phyloP scores from a whole-genome alignment of 2,329 filamentous ascomycete species.

The Sarocladium brachiariae region DNA sequence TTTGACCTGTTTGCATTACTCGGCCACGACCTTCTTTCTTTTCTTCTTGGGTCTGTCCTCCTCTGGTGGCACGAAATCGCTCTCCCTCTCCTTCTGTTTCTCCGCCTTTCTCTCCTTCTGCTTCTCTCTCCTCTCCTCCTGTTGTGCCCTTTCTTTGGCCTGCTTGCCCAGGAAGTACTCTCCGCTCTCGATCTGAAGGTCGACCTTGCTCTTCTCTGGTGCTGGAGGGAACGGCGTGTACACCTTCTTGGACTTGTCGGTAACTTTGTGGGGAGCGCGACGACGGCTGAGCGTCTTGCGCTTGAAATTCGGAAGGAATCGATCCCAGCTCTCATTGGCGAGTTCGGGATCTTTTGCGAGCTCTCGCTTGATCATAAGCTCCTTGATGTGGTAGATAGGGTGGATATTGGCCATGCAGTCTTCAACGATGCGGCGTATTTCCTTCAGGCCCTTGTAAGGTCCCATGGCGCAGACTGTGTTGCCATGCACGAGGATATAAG shows the following conservation, averaged over 20 bases:
- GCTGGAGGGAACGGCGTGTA: slow-evolving; percentile 97
- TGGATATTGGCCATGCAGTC: slow-evolving; percentile 98
- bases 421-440: slow-evolving; percentile 80
- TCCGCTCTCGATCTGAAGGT: slow-evolving; percentile 94
- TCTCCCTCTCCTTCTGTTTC: slow-evolving; percentile 76
- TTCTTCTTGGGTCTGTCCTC: slow-evolving; percentile 63
- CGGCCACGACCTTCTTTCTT: slow-evolving; percentile 44
- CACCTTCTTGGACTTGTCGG: slow-evolving; percentile 85
- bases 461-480: slow-evolving; percentile 94
- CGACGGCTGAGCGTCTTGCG: slow-evolving; percentile 83
- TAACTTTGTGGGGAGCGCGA: slow-evolving; percentile 74
- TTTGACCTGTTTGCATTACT: slow-evolving; percentile 16
- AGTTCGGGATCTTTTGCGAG: slow-evolving; percentile 83
- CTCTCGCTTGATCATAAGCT: slow-evolving; percentile 90
- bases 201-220: slow-evolving; percentile 98
- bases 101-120: slow-evolving; percentile 84
- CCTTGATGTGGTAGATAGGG: slow-evolving; percentile 73
- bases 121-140: slow-evolving; percentile 74
- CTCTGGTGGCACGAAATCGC: slow-evolving; percentile 80
- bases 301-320: slow-evolving; percentile 96
- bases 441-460: slow-evolving; percentile 86
- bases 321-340: slow-evolving; percentile 85
- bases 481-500: slow-evolving; percentile 92
- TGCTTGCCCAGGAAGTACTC: slow-evolving; percentile 95
- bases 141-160: slow-evolving; percentile 76